phyloP scores from a whole-genome alignment of 2,329 filamentous ascomycete genomes.

The Clonostachys solani region DNA sequence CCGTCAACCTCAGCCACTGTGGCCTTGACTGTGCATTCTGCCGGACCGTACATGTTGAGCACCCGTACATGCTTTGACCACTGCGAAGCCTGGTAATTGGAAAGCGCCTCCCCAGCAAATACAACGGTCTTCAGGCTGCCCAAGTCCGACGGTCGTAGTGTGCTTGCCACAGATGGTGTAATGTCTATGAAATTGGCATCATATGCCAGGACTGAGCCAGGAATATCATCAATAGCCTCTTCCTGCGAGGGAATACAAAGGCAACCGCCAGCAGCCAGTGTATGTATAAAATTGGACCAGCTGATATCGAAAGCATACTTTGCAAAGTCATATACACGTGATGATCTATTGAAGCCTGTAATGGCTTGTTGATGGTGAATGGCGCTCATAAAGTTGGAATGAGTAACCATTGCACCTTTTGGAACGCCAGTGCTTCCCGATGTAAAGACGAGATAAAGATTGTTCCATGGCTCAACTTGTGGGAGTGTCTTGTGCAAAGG shows the following conservation, averaged over 20 bases:
- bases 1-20: slow-evolving; percentile 14
- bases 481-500: background rate
- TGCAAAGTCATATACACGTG: slow-evolving; percentile 5
- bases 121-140: slow-evolving; percentile 2
- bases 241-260: slow-evolving; percentile 10
- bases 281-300: slow-evolving; percentile 3
- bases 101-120: slow-evolving; percentile 13
- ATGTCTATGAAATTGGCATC: slow-evolving; percentile 3
- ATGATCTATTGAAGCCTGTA: slow-evolving; percentile 1
- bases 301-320: slow-evolving; percentile 7
- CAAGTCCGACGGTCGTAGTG: slow-evolving; percentile 5
- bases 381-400: slow-evolving; percentile 2
- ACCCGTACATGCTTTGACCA: background rate
- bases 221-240: slow-evolving; percentile 4
- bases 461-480: slow-evolving; percentile 1
- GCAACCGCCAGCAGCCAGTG: slow-evolving; percentile 6
- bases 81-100: slow-evolving; percentile 4
- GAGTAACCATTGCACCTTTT: slow-evolving; percentile 4
- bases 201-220: slow-evolving; percentile 4
- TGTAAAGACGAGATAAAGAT: slow-evolving; percentile 6
- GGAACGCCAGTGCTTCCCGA: slow-evolving; percentile 5
- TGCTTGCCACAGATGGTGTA: slow-evolving; percentile 5
- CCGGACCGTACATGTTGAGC: slow-evolving; percentile 35
- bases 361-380: slow-evolving; percentile 1
- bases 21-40: slow-evolving; percentile 26